These are phyloP conservation scores for Ciborinia camelliae DNA, from an alignment of 2,329 filamentous ascomycete genomes.

Conservation along the genomic window DNA sequence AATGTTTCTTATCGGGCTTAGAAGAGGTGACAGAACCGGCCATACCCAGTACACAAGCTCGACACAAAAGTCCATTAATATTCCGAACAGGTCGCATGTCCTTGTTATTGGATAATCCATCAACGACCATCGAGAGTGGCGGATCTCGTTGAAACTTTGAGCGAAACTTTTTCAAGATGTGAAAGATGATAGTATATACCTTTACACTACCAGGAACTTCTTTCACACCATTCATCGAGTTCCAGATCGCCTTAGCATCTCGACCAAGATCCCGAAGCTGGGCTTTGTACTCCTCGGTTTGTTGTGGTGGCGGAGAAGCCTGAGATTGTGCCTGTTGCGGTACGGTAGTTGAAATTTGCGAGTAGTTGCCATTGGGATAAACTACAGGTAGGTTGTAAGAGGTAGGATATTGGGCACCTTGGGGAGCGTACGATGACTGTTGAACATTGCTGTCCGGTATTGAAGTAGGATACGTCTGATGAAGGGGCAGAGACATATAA, in stretches of 20 bases:
- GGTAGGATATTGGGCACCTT: constrained; percentile 25
- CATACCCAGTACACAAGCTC: constrained; percentile 46
- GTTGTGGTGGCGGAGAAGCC: constrained; percentile 26
- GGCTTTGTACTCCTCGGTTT: constrained; percentile 44
- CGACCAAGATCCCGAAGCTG: constrained; percentile 53
- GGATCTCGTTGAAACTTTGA: constrained; percentile 55
- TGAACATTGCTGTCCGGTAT: constrained; percentile 24
- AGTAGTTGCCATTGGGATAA: constrained; percentile 26
- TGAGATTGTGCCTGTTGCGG: constrained; percentile 23
- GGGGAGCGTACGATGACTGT: constrained; percentile 26
- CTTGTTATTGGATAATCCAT: constrained; percentile 53
- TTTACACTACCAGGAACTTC: constrained; percentile 60
- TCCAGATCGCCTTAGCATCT: constrained; percentile 61
- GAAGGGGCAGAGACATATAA: constrained; percentile 26
- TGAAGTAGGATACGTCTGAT: constrained; percentile 26
- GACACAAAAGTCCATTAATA: constrained; percentile 54
- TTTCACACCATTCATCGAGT: constrained; percentile 54
- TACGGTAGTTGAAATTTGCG: background rate
- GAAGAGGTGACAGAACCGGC: constrained; percentile 27
- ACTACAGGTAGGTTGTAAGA: constrained; percentile 27
- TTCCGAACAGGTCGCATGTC: constrained; percentile 55
- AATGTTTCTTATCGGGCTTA: constrained; percentile 41
- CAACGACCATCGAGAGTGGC: constrained; percentile 56
- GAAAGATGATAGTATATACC: constrained; percentile 61
- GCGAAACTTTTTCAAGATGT: constrained; percentile 56